A percentile compares a stretch with the other conserved stretches of the same genome.
Evolutionary conservation across 306 rosid genomes (phyloP).

Genomic region (Lathyrus oleraceus): DNA sequence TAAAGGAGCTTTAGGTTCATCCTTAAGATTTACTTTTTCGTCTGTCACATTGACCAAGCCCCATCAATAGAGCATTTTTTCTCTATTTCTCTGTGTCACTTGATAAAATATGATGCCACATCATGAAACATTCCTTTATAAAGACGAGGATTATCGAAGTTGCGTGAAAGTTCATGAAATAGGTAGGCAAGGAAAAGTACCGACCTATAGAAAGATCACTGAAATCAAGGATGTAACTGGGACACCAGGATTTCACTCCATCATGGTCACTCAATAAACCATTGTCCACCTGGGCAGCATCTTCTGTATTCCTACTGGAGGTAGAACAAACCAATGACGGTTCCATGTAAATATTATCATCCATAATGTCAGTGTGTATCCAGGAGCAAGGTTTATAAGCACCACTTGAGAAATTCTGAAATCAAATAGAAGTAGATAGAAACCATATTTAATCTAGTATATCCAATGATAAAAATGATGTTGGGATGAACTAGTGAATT

Average conservation of each 20-base stretch:
- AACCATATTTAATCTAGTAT: slow-evolving; percentile 7
- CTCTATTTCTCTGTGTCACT: background rate
- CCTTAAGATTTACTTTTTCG: background rate
- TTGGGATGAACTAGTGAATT: slow-evolving; percentile 28
- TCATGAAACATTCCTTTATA: slow-evolving; percentile 6
- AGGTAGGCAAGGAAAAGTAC: slow-evolving; percentile 35
- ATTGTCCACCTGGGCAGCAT: slow-evolving; percentile 36
- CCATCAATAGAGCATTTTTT: background rate
- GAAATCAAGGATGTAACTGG: slow-evolving; percentile 91
- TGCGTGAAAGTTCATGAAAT: slow-evolving; percentile 11
- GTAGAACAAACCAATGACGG: slow-evolving; percentile 42
- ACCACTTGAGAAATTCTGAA: slow-evolving; percentile 58
- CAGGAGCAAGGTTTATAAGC: slow-evolving; percentile 67
- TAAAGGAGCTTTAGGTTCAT: background rate
- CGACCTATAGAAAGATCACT: slow-evolving; percentile 86
- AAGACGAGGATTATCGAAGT: slow-evolving; percentile 16
- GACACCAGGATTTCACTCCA: slow-evolving; percentile 67
- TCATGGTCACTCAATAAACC: slow-evolving; percentile 40
- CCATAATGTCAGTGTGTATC: slow-evolving; percentile 95
- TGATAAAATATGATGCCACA: slow-evolving; percentile 11
- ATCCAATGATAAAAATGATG: slow-evolving; percentile 8
- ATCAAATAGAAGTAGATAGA: slow-evolving; percentile 27
- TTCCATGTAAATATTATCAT: slow-evolving; percentile 89
- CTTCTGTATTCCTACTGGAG: slow-evolving; percentile 42
- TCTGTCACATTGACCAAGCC: background rate